A percentile compares a stretch with the other conserved stretches of the same genome.
Conservation (phyloP, 2,329 filamentous ascomycete species). For the Fusarium sp. region DNA sequence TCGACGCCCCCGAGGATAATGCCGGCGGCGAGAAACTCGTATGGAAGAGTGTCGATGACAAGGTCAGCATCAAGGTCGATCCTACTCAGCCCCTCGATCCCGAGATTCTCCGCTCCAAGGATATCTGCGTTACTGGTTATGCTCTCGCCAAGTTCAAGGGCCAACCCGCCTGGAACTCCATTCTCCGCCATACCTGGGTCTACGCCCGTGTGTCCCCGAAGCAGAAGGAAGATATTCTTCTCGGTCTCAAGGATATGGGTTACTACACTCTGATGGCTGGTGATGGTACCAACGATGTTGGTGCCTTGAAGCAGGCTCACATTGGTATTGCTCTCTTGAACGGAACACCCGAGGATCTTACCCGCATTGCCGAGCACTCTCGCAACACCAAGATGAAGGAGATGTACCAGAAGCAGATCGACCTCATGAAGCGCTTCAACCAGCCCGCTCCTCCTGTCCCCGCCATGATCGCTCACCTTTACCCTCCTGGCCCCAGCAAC, state of each 20-base stretch:
- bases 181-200: constrained; percentile 94
- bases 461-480: constrained; percentile 92
- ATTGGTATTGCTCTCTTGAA: constrained; percentile 97
- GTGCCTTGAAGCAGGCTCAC: constrained; percentile 97
- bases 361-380: constrained; percentile 92
- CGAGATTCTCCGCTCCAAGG: constrained; percentile 86
- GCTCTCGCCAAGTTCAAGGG: constrained; percentile 91
- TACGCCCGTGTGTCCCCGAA: constrained; percentile 98
- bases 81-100: constrained; percentile 84
- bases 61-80: constrained; percentile 87
- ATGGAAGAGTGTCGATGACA: constrained; percentile 96
- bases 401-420: constrained; percentile 95
- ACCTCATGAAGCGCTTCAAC: constrained; percentile 95
- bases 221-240: constrained; percentile 98
- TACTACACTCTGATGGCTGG: constrained; percentile 99
- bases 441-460: constrained; percentile 94
- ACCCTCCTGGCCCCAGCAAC: constrained; percentile 90
- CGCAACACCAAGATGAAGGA: constrained; percentile 99
- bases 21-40: constrained; percentile 85
- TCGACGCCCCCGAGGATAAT: constrained; percentile 95
- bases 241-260: constrained; percentile 94
- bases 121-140: constrained; percentile 96
- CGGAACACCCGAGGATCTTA: constrained; percentile 91
- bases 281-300: constrained; percentile 98
- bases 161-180: constrained; percentile 80